Conservation (phyloP, 169 alveolate species). For the Cryptosporidium ubiquitum region DNA sequence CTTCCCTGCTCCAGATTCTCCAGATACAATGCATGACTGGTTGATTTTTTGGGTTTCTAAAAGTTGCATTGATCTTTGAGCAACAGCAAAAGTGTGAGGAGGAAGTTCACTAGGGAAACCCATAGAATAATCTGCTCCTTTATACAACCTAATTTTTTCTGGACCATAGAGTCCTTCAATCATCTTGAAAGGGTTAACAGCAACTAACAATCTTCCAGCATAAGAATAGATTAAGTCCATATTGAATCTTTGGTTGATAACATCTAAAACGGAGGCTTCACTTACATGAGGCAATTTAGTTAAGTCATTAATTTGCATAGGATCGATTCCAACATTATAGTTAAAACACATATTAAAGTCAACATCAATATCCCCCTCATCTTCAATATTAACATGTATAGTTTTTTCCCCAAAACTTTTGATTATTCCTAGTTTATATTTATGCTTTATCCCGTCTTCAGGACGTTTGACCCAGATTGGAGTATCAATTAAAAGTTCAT, state of each 20-base stretch:
- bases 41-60: slow-evolving; percentile 79
- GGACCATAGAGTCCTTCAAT: slow-evolving; percentile 83
- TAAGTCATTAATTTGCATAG: slow-evolving; percentile 81
- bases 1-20: slow-evolving; percentile 99
- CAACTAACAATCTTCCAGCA: slow-evolving; percentile 86
- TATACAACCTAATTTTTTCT: slow-evolving; percentile 78
- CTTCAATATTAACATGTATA: slow-evolving; percentile 48
- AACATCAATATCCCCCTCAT: slow-evolving; percentile 61
- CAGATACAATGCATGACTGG: slow-evolving; percentile 98
- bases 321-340: slow-evolving; percentile 67
- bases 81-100: slow-evolving; percentile 89
- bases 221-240: slow-evolving; percentile 81
- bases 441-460: slow-evolving; percentile 31
- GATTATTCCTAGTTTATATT: slow-evolving; percentile 27
- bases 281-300: slow-evolving; percentile 89
- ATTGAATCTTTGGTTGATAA: slow-evolving; percentile 88
- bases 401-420: slow-evolving; percentile 26
- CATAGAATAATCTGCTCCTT: slow-evolving; percentile 80
- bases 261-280: slow-evolving; percentile 93
- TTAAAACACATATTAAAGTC: slow-evolving; percentile 49
- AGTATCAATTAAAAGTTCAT: slow-evolving; percentile 34
- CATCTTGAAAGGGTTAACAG: slow-evolving; percentile 85
- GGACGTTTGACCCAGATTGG: slow-evolving; percentile 71
- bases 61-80: slow-evolving; percentile 86
- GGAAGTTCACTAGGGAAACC: slow-evolving; percentile 84